A percentile compares a stretch with the other conserved stretches of the same genome.
These are phyloP conservation scores for Pigoraptor vietnamica DNA, from an alignment of 78 protist genomes.

Conservation along the genomic window DNA sequence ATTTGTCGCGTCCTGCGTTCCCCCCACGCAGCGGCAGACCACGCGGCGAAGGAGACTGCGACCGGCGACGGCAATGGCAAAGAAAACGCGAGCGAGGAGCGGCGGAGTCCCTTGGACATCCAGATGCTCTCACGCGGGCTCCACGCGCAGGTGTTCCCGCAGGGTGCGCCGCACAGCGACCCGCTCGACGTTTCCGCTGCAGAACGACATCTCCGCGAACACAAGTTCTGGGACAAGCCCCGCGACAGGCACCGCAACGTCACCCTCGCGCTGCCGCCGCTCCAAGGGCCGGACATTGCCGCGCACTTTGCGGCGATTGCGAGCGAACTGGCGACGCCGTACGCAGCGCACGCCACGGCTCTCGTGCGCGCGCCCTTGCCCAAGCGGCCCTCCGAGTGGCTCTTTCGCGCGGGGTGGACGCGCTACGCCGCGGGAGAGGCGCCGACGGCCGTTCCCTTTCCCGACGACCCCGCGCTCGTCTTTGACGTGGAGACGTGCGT, in stretches of 20 bases:
- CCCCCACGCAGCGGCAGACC: no score
- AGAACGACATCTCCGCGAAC: not conserved
- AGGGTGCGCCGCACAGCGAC: not conserved
- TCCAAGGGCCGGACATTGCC: not conserved
- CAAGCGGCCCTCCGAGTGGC: not conserved
- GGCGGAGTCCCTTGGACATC: not conserved
- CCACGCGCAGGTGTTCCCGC: not conserved
- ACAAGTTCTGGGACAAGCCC: not conserved
- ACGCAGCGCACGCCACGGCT: not conserved
- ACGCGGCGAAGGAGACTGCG: no score
- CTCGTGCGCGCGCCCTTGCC: not conserved
- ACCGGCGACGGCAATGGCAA: no score
- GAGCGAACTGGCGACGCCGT: not conserved
- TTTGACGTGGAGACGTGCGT: not conserved
- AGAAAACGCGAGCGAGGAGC: no score
- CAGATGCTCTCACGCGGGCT: not conserved
- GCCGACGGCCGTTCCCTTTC: not conserved
- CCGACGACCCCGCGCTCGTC: not conserved
- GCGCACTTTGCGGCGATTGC: not conserved
- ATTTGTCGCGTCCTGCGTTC: no score
- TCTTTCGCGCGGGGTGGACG: not conserved
- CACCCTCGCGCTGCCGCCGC: not conserved
- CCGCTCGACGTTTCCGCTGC: not conserved
- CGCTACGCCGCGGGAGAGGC: not conserved
- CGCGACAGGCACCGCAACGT: not conserved